Evolutionary conservation across 805 yeast species (phyloP).

Genomic region (Myxozyma monticola): DNA sequence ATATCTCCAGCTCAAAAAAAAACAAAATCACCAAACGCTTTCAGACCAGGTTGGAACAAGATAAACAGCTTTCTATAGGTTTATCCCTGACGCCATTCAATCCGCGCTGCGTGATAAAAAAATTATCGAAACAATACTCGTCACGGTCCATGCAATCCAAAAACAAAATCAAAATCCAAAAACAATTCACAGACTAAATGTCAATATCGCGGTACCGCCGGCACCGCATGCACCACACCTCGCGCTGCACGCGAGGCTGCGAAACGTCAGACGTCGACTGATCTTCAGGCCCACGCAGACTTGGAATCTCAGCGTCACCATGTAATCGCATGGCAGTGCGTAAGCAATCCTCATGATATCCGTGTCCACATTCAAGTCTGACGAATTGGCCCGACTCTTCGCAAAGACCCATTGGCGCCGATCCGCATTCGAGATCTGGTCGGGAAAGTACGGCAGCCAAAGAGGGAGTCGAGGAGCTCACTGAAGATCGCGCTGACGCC

Average conservation of each 20-base stretch:
- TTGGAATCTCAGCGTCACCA: conserved; percentile 37
- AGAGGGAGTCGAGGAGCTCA: not conserved
- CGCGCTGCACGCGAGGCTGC: conserved; percentile 20
- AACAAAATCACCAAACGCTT: too few species aligned
- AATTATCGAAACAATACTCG: too few species aligned
- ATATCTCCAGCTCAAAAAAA: too few species aligned
- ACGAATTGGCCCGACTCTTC: conserved; percentile 25
- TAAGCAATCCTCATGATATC: conserved; percentile 36
- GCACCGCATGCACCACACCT: conserved; percentile 40
- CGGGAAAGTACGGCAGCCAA: conserved; percentile 22
- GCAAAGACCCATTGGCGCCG: conserved; percentile 34
- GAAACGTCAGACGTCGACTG: conserved; percentile 8
- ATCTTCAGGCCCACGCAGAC: conserved; percentile 24
- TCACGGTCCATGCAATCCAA: too few species aligned
- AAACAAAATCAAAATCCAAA: too few species aligned
- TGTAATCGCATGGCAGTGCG: conserved; percentile 35
- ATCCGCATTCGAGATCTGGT: conserved; percentile 35
- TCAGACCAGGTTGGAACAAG: too few species aligned
- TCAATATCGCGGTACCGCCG: conserved; percentile 34
- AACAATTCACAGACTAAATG: too few species aligned
- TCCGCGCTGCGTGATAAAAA: too few species aligned
- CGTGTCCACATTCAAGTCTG: conserved; percentile 37
- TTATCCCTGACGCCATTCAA: too few species aligned
- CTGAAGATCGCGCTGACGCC: not conserved
- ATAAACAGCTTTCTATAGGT: too few species aligned